Evolutionary conservation across 225 moss, liverwort and hornwort species (phyloP).

Genomic region (Pleurozium schreberi): DNA sequence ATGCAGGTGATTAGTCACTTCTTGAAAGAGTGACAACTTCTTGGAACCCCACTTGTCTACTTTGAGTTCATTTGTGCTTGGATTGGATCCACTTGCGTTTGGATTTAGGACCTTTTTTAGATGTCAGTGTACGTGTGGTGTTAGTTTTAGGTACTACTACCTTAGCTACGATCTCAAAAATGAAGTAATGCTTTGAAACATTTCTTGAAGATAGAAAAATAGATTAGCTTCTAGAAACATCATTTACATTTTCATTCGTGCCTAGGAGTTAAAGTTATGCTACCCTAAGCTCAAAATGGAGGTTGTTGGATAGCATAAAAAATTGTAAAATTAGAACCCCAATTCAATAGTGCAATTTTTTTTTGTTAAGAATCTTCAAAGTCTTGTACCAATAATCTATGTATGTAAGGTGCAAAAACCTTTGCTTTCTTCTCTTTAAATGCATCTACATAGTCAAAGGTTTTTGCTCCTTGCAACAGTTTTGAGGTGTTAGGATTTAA

Average conservation of each 20-base stretch:
- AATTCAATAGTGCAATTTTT: background rate
- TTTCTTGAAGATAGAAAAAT: background rate
- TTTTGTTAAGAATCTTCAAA: background rate
- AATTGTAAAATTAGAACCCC: no score
- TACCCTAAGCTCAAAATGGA: background rate
- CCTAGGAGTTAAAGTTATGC: rapidly evolving
- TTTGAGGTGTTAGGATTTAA: rapidly evolving
- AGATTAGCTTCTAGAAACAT: rapidly evolving
- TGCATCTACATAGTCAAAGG: rapidly evolving
- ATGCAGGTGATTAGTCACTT: no score
- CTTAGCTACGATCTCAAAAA: background rate
- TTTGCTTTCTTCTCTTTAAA: background rate
- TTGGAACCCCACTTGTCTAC: no score
- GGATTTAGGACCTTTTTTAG: no score
- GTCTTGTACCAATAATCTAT: background rate
- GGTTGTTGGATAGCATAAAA: background rate
- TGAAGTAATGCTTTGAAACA: no score
- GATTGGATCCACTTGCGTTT: no score
- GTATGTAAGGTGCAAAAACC: rapidly evolving
- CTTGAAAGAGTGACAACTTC: no score
- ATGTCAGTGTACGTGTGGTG: no score
- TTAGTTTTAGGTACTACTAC: no score
- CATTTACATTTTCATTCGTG: background rate
- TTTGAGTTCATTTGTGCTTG: no score
- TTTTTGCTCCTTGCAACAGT: rapidly evolving